phyloP scores from a whole-genome alignment of 352 stramenopile genomes.

The Elongisporangium undulatum region DNA sequence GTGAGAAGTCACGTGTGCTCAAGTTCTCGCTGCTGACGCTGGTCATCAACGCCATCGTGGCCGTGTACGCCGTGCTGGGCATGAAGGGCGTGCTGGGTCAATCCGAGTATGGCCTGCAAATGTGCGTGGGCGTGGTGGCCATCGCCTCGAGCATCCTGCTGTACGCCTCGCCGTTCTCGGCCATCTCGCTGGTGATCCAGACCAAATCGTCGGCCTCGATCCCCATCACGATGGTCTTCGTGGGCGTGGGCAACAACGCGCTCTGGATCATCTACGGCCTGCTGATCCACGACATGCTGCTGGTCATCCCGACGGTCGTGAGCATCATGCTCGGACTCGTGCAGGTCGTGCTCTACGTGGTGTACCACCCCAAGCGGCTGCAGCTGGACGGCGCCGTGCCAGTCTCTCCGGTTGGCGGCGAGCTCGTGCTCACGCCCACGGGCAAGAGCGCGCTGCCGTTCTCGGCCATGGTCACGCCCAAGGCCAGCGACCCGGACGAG shows the following conservation, averaged over 20 bases:
- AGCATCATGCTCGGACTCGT: constrained; percentile 41
- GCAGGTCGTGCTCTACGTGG: constrained; percentile 52
- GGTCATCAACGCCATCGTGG: constrained; percentile 33
- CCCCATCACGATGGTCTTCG: constrained; percentile 54
- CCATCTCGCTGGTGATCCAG: constrained; percentile 46
- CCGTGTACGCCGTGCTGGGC: constrained; percentile 43
- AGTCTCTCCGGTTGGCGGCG: constrained; percentile 7
- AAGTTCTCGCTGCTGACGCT: constrained; percentile 26
- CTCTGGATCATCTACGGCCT: constrained; percentile 70
- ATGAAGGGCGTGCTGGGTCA: constrained; percentile 23
- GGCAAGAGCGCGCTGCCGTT: constrained; percentile 16
- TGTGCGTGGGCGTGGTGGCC: constrained; percentile 36
- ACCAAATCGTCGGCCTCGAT: constrained; percentile 54
- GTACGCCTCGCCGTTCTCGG: constrained; percentile 60
- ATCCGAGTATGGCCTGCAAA: constrained; percentile 17
- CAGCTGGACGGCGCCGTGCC: constrained; percentile 8
- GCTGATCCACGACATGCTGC: constrained; percentile 43
- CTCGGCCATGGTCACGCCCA: constrained; percentile 13
- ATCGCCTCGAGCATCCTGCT: constrained; percentile 53
- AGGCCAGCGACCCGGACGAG: constrained; percentile 17
- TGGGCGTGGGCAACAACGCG: constrained; percentile 63
- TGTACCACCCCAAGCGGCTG: constrained; percentile 37
- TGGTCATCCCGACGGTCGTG: constrained; percentile 49
- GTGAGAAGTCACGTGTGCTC: constrained; percentile 25
- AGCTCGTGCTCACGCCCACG: constrained; percentile 7